Percentiles rank a stretch among this genome's conserved stretches.
Evolutionary conservation across 148 eudicot genomes (phyloP).

Genomic region (Chenopodium suecicum): DNA sequence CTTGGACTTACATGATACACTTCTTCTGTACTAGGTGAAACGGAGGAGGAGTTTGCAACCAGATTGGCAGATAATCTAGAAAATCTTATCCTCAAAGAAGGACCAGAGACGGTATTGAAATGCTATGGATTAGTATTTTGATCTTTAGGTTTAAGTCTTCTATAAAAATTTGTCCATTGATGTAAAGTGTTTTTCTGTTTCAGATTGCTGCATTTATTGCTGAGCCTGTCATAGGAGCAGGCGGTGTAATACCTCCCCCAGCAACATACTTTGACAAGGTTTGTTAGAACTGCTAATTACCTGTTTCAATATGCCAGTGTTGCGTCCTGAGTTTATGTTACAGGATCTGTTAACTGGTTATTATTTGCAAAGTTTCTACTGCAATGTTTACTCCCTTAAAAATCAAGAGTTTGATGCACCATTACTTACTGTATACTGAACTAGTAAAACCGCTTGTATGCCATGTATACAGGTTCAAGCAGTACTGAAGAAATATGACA

Average conservation of each 20-base stretch:
- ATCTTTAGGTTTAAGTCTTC: background rate
- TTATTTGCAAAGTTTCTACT: background rate
- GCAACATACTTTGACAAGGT: conserved; percentile 92
- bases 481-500: conserved; percentile 80
- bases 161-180: background rate
- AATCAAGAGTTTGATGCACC: background rate
- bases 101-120: conserved; percentile 79
- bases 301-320: too few species aligned
- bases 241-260: conserved; percentile 92
- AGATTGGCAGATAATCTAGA: conserved; percentile 85
- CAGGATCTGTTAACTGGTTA: too few species aligned
- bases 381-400: background rate
- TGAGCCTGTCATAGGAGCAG: conserved; percentile 96
- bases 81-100: conserved; percentile 83
- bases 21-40: conserved; percentile 49
- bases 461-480: conserved; percentile 66
- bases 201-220: conserved; percentile 98
- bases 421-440: background rate
- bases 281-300: too few species aligned
- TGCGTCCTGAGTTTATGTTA: too few species aligned
- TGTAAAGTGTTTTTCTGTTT: conserved; percentile 19
- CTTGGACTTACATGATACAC: background rate
- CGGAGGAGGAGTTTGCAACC: conserved; percentile 89
- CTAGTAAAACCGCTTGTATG: too few species aligned
- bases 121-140: background rate